These are phyloP conservation scores for Euclidium syriacum DNA, from an alignment of 345 rosid species.

Conservation along the genomic window DNA sequence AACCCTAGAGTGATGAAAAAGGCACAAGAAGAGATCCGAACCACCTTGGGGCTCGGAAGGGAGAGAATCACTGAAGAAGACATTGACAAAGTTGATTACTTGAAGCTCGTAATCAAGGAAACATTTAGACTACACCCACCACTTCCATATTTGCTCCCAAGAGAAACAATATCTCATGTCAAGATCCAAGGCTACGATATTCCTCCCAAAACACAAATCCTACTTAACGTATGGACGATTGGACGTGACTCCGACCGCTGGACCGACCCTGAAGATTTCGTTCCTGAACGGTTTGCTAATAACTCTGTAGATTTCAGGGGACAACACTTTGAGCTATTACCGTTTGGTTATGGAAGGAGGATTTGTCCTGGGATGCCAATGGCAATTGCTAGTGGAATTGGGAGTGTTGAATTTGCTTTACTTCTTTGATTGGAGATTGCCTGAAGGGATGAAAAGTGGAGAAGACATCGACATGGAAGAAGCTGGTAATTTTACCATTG, in stretches of 20 bases:
- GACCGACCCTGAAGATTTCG: constrained; percentile 12
- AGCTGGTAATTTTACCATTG: constrained; percentile 8
- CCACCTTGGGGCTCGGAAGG: neutral
- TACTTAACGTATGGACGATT: neutral
- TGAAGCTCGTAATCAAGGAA: constrained; percentile 15
- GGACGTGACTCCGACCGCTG: constrained; percentile 13
- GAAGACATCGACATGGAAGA: constrained; percentile 9
- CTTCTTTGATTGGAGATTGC: constrained; percentile 8
- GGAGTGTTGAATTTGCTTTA: constrained; percentile 10
- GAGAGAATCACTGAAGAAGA: neutral
- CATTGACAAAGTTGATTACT: constrained; percentile 9
- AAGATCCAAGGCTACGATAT: constrained; percentile 18
- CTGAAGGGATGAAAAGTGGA: constrained; percentile 4
- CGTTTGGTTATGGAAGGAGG: constrained; percentile 16
- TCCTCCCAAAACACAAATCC: constrained; percentile 8
- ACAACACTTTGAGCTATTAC: constrained; percentile 8
- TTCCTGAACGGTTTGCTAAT: constrained; percentile 5
- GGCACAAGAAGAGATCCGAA: constrained; percentile 18
- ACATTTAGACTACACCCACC: constrained; percentile 14
- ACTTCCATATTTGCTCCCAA: neutral
- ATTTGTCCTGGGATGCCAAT: constrained; percentile 5
- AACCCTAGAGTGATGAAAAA: constrained; percentile 14
- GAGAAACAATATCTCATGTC: constrained; percentile 13
- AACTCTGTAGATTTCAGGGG: neutral
- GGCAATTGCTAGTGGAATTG: constrained; percentile 6